phyloP scores from a whole-genome alignment of 176 grass and related monocot species.

The Hordeum vulgare region MorexV3_pseudomolecules_assembly NC_058523.1:559946079-559946578 shows the following conservation, averaged over 20 bases:
- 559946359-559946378: background rate
- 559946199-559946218: background rate
- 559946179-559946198: background rate
- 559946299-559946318: constrained; percentile 78
- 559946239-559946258: background rate
- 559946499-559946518: background rate
- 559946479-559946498: background rate
- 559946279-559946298: constrained; percentile 85
- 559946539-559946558: constrained; percentile 63
- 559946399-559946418: background rate
- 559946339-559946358: constrained; percentile 74
- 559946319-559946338: constrained; percentile 86
- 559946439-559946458: background rate
- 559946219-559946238: background rate
- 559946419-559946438: background rate
- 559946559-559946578: constrained; percentile 72
- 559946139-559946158: too few relatives aligned
- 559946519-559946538: too few relatives aligned
- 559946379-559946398: background rate
- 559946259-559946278: constrained; percentile 47
- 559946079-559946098: background rate
- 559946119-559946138: too few relatives aligned
- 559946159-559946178: background rate
- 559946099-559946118: background rate
- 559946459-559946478: background rate